These are phyloP conservation scores for Neodidymelliopsis sp. DNA, from an alignment of 2,329 filamentous ascomycete genomes.

Conservation along the genomic window DNA sequence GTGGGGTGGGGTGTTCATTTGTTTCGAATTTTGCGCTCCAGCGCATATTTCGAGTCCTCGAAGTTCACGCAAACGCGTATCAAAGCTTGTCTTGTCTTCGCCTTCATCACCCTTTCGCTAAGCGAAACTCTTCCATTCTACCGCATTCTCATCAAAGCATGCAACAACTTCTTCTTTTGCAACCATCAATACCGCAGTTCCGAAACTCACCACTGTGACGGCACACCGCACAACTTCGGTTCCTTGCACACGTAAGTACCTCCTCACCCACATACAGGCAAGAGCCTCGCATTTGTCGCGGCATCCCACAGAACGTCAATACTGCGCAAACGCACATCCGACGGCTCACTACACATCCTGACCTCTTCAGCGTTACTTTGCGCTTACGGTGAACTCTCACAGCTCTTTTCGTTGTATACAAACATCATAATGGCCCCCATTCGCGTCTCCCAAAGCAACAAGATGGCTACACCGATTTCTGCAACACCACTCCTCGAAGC, in stretches of 20 bases:
- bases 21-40: no score
- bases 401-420: background rate
- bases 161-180: slow-evolving; percentile 11
- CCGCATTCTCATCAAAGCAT: slow-evolving; percentile 22
- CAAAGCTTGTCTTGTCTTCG: slow-evolving; percentile 4
- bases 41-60: background rate
- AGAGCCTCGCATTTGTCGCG: slow-evolving; percentile 14
- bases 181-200: slow-evolving; percentile 6
- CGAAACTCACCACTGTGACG: slow-evolving; percentile 21
- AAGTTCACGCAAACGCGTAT: slow-evolving; percentile 5
- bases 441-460: slow-evolving; percentile 7
- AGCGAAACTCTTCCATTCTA: background rate
- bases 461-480: slow-evolving; percentile 28
- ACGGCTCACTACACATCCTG: slow-evolving; percentile 3
- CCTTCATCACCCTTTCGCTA: slow-evolving; percentile 6
- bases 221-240: slow-evolving; percentile 17
- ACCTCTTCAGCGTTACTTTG: background rate
- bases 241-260: background rate
- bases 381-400: background rate
- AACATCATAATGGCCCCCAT: slow-evolving; percentile 21
- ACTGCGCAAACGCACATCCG: slow-evolving; percentile 12
- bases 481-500: slow-evolving; percentile 30
- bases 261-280: slow-evolving; percentile 16
- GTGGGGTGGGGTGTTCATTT: no score
- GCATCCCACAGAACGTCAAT: slow-evolving; percentile 14